phyloP scores from a whole-genome alignment of 2,329 filamentous ascomycete species.

The Magnaporthales sp. region DNA sequence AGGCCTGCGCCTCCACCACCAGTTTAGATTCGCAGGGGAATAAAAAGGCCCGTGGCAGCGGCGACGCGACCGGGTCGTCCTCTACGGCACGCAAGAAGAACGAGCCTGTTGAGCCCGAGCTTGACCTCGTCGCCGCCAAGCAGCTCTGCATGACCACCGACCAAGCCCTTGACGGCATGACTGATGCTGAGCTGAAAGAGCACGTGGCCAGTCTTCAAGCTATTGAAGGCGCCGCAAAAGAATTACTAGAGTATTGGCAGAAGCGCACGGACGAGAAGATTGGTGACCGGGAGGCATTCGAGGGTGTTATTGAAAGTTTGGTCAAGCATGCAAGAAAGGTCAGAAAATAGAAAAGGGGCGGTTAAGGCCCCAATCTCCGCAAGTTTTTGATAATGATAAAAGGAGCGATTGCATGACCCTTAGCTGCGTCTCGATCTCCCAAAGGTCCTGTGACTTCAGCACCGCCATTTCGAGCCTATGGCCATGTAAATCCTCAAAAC shows the following conservation, averaged over 20 bases:
- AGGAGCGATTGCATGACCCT: neutral
- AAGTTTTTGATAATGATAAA: neutral
- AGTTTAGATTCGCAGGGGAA: slow-evolving; percentile 52
- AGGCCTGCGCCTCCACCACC: slow-evolving; percentile 45
- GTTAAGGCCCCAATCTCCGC: neutral
- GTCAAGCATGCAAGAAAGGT: slow-evolving; percentile 86
- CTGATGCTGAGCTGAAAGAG: slow-evolving; percentile 61
- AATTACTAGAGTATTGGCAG: slow-evolving; percentile 81
- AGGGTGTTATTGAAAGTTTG: slow-evolving; percentile 93
- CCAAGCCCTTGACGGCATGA: slow-evolving; percentile 72
- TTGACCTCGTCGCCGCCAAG: slow-evolving; percentile 71
- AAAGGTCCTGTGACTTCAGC: neutral
- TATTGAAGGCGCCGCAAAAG: slow-evolving; percentile 62
- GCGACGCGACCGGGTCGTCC: slow-evolving; percentile 8
- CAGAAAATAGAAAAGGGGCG: slow-evolving; percentile 40
- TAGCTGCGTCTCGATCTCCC: neutral
- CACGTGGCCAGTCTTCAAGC: slow-evolving; percentile 64
- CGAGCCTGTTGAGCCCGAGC: slow-evolving; percentile 59
- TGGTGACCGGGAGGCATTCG: slow-evolving; percentile 86
- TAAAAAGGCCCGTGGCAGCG: slow-evolving; percentile 26
- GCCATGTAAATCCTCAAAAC: neutral
- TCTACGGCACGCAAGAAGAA: slow-evolving; percentile 39
- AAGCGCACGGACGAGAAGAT: slow-evolving; percentile 78
- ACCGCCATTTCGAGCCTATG: neutral
- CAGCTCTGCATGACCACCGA: slow-evolving; percentile 78